Evolutionary conservation across 768 basidiomycete species (phyloP).

Genomic region (Solioccasus polychromus): DNA sequence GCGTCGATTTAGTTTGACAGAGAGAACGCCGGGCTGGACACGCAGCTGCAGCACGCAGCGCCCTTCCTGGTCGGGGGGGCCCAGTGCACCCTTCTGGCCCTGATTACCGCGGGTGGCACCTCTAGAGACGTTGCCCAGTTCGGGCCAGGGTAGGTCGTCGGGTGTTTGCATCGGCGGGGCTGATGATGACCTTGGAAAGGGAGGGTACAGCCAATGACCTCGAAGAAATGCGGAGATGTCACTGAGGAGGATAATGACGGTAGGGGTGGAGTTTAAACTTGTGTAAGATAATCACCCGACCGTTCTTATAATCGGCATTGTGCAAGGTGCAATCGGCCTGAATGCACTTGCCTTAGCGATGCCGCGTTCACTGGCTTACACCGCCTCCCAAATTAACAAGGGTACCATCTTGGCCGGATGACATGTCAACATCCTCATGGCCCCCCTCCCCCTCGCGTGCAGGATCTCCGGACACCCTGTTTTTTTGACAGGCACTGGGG

Average conservation of each 20-base stretch:
- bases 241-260: slow-evolving; percentile 24
- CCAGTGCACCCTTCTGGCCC: slow-evolving; percentile 78
- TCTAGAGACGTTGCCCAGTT: slow-evolving; percentile 80
- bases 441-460: slow-evolving; percentile 14
- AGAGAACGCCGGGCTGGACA: slow-evolving; percentile 80
- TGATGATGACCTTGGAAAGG: slow-evolving; percentile 4
- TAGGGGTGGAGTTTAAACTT: slow-evolving; percentile 38
- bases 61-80: slow-evolving; percentile 70
- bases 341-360: slow-evolving; percentile 33
- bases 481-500: slow-evolving; percentile 31
- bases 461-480: slow-evolving; percentile 32
- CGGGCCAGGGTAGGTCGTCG: slow-evolving; percentile 85
- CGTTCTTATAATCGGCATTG: slow-evolving; percentile 35
- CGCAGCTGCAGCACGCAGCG: slow-evolving; percentile 75
- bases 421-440: slow-evolving; percentile 37
- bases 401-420: slow-evolving; percentile 25
- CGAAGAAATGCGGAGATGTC: slow-evolving; percentile 16
- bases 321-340: slow-evolving; percentile 24
- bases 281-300: slow-evolving; percentile 33
- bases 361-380: slow-evolving; percentile 33
- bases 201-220: slow-evolving; percentile 14
- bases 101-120: slow-evolving; percentile 84
- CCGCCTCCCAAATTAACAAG: slow-evolving; percentile 32
- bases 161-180: slow-evolving; percentile 37
- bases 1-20: slow-evolving; percentile 69